phyloP scores from a whole-genome alignment of 768 basidiomycete species.

The Royoungia palumana region DNA sequence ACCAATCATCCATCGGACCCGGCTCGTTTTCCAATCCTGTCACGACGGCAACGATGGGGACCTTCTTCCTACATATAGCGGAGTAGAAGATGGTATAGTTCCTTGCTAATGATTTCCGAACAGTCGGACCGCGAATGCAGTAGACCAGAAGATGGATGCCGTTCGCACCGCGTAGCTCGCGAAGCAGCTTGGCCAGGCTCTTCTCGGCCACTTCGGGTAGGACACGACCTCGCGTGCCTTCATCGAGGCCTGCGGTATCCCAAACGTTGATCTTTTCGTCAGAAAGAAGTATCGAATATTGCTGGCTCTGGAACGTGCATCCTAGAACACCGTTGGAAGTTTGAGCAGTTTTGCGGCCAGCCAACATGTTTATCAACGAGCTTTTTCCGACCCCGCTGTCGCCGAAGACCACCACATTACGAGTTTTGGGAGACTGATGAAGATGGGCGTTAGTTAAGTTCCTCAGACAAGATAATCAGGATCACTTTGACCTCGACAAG shows the following conservation, averaged over 20 bases:
- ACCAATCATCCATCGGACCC: slow-evolving; percentile 36
- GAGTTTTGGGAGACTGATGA: slow-evolving; percentile 6
- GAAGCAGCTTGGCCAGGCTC: slow-evolving; percentile 29
- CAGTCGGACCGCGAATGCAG: slow-evolving; percentile 31
- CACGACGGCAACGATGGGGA: slow-evolving; percentile 32
- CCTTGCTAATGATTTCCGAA: slow-evolving; percentile 23
- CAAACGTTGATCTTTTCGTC: slow-evolving; percentile 22
- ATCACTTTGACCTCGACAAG: slow-evolving; percentile 9
- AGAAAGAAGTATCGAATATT: slow-evolving; percentile 21
- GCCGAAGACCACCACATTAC: slow-evolving; percentile 43
- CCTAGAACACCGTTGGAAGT: slow-evolving; percentile 32
- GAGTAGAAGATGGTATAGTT: slow-evolving; percentile 34
- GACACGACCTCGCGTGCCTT: slow-evolving; percentile 25
- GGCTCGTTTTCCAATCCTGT: slow-evolving; percentile 34
- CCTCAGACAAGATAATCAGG: not conserved
- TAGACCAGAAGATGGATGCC: slow-evolving; percentile 33
- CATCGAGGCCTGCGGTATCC: slow-evolving; percentile 34
- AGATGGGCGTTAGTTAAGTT: not conserved
- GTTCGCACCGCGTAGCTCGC: slow-evolving; percentile 24
- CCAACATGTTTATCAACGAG: slow-evolving; percentile 42
- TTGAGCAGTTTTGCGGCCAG: slow-evolving; percentile 25
- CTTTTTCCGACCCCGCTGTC: slow-evolving; percentile 44
- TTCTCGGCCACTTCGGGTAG: slow-evolving; percentile 25
- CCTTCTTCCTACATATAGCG: slow-evolving; percentile 29
- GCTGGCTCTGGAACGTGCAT: slow-evolving; percentile 34